Percentiles rank a stretch among this genome's conserved stretches.
Conservation (phyloP, 2,329 filamentous ascomycete genomes). For the Podosphaera xanthii region DNA sequence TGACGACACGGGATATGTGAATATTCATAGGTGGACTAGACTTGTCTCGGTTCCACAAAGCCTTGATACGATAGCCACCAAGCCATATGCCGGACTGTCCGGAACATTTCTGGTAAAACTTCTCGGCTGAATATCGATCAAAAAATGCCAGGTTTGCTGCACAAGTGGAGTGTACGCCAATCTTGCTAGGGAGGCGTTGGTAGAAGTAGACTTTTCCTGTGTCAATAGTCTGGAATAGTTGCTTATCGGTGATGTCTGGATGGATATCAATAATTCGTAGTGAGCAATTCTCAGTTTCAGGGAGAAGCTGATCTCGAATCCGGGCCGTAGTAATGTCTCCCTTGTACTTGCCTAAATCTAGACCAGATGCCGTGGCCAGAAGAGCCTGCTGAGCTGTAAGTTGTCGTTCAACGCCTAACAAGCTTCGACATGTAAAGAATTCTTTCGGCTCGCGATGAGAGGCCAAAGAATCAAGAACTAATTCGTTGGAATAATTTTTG, state of each 20-base stretch:
- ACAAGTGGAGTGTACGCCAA: neutral
- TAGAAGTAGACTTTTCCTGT: slow-evolving; percentile 1
- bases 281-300: slow-evolving; percentile 1
- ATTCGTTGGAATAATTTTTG: neutral
- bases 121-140: neutral
- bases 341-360: neutral
- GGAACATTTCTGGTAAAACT: neutral
- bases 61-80: neutral
- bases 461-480: neutral
- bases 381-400: neutral
- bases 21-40: neutral
- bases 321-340: neutral
- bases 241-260: neutral
- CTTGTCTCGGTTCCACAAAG: slow-evolving; percentile 1
- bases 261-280: neutral
- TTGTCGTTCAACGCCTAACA: neutral
- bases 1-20: neutral
- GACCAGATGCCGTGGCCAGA: neutral
- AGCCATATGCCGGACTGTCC: neutral
- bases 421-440: neutral
- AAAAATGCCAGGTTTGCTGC: slow-evolving; percentile 1
- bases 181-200: neutral
- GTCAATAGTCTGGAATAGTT: neutral
- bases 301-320: neutral
- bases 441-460: neutral